These are phyloP conservation scores for Debaryomyces sp. DNA, from an alignment of 1,139 yeast genomes.

Conservation along the genomic window DNA sequence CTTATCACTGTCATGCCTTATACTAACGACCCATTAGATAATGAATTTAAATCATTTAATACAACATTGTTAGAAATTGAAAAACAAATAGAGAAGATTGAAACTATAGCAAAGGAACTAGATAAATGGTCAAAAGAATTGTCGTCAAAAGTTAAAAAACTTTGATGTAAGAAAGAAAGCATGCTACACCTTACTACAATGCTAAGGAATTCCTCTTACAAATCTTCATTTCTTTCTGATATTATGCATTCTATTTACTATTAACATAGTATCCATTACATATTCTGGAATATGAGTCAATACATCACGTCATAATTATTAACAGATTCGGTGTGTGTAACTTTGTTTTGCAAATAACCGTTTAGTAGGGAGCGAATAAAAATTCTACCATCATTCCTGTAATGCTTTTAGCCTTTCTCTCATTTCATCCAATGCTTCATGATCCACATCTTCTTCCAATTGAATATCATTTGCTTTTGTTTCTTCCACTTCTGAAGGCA, in stretches of 20 bases:
- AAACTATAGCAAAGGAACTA: conserved; percentile 52
- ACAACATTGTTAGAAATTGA: conserved; percentile 47
- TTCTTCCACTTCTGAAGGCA: conserved; percentile 37
- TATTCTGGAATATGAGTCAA: background rate
- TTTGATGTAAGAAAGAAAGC: background rate
- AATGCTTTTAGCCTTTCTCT: conserved; percentile 84
- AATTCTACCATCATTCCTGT: conserved; percentile 52
- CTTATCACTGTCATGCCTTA: background rate
- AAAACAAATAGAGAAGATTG: conserved; percentile 45
- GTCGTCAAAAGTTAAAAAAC: conserved; percentile 21
- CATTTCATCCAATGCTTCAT: conserved; percentile 79
- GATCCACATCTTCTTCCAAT: conserved; percentile 63
- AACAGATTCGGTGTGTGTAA: background rate
- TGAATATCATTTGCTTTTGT: conserved; percentile 10
- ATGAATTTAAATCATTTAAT: conserved; percentile 32
- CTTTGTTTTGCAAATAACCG: background rate
- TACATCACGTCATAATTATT: background rate
- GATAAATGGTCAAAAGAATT: conserved; percentile 63
- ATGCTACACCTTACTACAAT: background rate
- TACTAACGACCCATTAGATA: conserved; percentile 22
- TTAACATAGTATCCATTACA: background rate
- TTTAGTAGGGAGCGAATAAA: background rate
- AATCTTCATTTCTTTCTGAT: background rate
- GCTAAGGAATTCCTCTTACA: background rate
- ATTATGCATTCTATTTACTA: background rate